These are phyloP conservation scores for Plectranthus barbatus DNA, from an alignment of 257 asterid genomes.

Conservation along the genomic window DNA sequence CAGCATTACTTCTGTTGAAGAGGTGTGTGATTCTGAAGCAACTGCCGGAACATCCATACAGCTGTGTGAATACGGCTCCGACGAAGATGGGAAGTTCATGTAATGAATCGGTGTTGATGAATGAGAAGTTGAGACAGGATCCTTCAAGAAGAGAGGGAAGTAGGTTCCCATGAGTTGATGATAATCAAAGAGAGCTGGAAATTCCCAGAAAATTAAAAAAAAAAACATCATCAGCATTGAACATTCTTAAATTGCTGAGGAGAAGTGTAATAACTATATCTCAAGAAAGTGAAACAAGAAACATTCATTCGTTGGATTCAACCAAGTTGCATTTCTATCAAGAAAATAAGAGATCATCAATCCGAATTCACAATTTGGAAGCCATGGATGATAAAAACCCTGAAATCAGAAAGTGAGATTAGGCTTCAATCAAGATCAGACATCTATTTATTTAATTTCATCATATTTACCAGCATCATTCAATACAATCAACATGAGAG, in stretches of 20 bases:
- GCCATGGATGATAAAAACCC: background rate
- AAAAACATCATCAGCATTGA: too few species aligned
- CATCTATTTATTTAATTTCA: background rate
- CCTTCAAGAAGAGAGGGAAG: constrained; percentile 52
- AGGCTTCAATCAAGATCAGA: constrained; percentile 2
- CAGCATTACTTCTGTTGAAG: constrained; percentile 36
- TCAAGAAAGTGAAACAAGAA: constrained; percentile 10
- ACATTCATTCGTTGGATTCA: background rate
- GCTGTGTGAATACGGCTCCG: constrained; percentile 36
- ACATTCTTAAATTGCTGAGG: too few species aligned
- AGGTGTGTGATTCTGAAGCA: constrained; percentile 29
- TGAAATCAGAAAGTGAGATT: background rate
- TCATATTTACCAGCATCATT: constrained; percentile 5
- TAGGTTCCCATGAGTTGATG: constrained; percentile 42
- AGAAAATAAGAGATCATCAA: background rate
- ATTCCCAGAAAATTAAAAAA: too few species aligned
- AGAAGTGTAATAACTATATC: background rate
- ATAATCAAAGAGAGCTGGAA: constrained; percentile 13
- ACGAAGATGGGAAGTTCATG: constrained; percentile 53
- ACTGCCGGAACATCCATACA: constrained; percentile 23
- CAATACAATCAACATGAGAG: constrained; percentile 8
- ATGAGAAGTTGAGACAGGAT: constrained; percentile 38
- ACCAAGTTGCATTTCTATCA: background rate
- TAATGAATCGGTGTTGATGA: constrained; percentile 44
- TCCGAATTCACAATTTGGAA: background rate